phyloP scores from a whole-genome alignment of 2,329 filamentous ascomycete genomes.

The Ophiostoma ips region DNA sequence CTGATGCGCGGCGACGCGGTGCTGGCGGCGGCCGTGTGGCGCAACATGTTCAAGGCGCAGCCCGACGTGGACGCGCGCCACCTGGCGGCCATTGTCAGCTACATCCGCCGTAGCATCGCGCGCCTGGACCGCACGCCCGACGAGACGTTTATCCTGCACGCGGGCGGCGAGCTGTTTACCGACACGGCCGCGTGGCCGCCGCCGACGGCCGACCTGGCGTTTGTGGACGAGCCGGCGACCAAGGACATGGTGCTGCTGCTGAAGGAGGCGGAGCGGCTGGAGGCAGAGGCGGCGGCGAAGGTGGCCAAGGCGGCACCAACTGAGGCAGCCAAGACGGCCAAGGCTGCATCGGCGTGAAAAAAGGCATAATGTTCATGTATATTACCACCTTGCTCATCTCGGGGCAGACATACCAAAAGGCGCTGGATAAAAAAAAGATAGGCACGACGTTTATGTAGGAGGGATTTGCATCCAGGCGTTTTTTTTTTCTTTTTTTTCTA shows the following conservation, averaged over 20 bases:
- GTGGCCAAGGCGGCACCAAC: not conserved
- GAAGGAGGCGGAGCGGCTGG: conserved; percentile 11
- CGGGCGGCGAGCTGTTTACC: conserved; percentile 27
- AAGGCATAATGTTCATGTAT: no score
- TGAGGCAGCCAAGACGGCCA: not conserved
- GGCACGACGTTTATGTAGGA: not conserved
- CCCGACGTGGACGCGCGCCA: conserved; percentile 35
- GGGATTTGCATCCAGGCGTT: not conserved
- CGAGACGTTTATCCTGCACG: conserved; percentile 22
- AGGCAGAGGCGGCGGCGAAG: not conserved
- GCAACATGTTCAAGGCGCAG: conserved; percentile 73
- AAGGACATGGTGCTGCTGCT: conserved; percentile 24
- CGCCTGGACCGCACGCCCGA: conserved; percentile 37
- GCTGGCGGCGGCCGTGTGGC: conserved; percentile 74
- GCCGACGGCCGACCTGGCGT: conserved; percentile 21
- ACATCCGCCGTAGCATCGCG: conserved; percentile 36
- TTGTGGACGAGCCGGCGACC: conserved; percentile 27
- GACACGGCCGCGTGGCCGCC: conserved; percentile 18
- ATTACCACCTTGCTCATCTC: no score
- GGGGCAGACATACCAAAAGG: no score
- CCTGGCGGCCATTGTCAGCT: conserved; percentile 41
- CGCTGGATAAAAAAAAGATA: no score
- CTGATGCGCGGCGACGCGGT: conserved; percentile 63
- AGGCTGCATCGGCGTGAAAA: not conserved
- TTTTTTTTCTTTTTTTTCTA: not conserved